A percentile compares a stretch with the other conserved stretches of the same genome.
Conservation (phyloP, 2,329 filamentous ascomycete genomes). For the Ophiostoma ulmi region DNA sequence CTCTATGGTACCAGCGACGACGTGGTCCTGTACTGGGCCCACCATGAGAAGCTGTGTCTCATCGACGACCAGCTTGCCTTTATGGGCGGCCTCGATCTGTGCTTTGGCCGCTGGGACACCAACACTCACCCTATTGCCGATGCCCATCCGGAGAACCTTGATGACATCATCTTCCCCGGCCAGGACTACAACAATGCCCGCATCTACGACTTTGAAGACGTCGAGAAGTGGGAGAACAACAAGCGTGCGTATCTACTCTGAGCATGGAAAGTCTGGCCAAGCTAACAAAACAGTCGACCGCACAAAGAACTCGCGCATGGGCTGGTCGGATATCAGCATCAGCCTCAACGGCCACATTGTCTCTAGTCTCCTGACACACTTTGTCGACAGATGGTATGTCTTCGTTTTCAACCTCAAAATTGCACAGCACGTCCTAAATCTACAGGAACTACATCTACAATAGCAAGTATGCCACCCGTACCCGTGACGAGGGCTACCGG, state of each 20-base stretch:
- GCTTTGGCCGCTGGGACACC: slow-evolving; percentile 83
- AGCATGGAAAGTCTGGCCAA: neutral
- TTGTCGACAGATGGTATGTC: slow-evolving; percentile 69
- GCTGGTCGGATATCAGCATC: slow-evolving; percentile 83
- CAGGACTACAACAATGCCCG: slow-evolving; percentile 91
- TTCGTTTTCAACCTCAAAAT: neutral
- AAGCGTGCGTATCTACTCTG: slow-evolving; percentile 47
- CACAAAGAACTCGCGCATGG: slow-evolving; percentile 76
- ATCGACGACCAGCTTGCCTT: slow-evolving; percentile 76
- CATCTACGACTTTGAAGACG: slow-evolving; percentile 75
- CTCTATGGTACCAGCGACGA: slow-evolving; percentile 78
- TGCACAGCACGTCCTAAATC: slow-evolving; percentile 23
- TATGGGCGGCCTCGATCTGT: slow-evolving; percentile 88
- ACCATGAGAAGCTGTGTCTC: slow-evolving; percentile 85
- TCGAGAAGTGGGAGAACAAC: slow-evolving; percentile 75
- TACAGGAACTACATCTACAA: slow-evolving; percentile 74
- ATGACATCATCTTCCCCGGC: slow-evolving; percentile 74
- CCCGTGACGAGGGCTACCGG: slow-evolving; percentile 44
- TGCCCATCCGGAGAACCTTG: slow-evolving; percentile 71
- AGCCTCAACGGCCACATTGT: slow-evolving; percentile 71
- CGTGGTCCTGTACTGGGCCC: slow-evolving; percentile 83
- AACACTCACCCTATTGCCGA: slow-evolving; percentile 81
- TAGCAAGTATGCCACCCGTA: slow-evolving; percentile 63
- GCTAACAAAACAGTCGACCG: slow-evolving; percentile 55
- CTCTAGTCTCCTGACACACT: slow-evolving; percentile 69